A percentile compares a stretch with the other conserved stretches of the same genome.
Conservation (phyloP, 139 green algal species). For the Auxenochlorella pyrenoidosa region DNA sequence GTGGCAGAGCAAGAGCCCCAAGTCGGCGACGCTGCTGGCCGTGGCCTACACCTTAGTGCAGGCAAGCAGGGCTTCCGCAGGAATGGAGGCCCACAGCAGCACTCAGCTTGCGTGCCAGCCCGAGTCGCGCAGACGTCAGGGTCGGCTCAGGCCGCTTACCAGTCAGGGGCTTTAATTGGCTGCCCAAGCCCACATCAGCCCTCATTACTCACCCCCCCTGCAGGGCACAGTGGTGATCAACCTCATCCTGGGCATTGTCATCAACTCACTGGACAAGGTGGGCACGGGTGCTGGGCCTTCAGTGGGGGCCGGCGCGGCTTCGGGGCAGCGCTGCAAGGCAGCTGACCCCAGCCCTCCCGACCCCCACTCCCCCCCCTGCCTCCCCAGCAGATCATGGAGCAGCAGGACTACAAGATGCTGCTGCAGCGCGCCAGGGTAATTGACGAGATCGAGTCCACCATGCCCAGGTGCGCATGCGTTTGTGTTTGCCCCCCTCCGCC, state of each 20-base stretch:
- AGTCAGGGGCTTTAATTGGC: no score
- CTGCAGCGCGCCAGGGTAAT: conserved; percentile 34
- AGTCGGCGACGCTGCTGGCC: conserved; percentile 27
- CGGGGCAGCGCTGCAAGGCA: no score
- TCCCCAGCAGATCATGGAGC: not conserved
- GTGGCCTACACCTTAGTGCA: conserved; percentile 42
- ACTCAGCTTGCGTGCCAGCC: no score
- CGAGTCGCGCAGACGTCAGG: no score
- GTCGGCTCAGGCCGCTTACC: no score
- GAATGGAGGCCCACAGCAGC: no score
- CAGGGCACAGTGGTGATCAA: conserved; percentile 44
- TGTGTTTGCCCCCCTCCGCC: no score
- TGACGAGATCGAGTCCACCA: conserved; percentile 41
- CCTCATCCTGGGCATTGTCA: conserved; percentile 41
- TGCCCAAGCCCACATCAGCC: no score
- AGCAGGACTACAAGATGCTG: conserved; percentile 36
- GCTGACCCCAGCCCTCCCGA: no score
- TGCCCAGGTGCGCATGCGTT: conserved; percentile 12
- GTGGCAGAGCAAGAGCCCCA: conserved; percentile 28
- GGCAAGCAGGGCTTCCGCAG: not conserved
- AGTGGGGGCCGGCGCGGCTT: no score
- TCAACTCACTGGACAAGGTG: conserved; percentile 20
- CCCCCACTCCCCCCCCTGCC: not conserved
- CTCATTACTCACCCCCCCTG: no score
- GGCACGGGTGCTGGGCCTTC: not conserved